Conservation (phyloP, 129 eudicot species). For the Saussurea involucrata region DNA sequence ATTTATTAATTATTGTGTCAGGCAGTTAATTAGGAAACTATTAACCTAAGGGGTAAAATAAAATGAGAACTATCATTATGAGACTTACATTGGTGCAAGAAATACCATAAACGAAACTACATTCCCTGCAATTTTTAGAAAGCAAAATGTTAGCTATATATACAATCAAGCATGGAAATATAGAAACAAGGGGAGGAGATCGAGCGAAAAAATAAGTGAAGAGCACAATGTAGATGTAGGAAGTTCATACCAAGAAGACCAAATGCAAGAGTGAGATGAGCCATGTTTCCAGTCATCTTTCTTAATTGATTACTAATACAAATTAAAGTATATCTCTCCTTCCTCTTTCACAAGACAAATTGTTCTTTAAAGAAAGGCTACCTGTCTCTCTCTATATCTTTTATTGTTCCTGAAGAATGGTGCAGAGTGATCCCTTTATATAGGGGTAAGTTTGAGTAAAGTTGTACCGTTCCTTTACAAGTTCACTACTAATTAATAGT, state of each 20-base stretch:
- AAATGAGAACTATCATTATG: neutral
- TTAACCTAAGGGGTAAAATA: neutral
- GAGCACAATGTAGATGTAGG: neutral
- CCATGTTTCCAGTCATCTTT: slow-evolving; percentile 19
- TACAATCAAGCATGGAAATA: neutral
- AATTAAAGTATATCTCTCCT: too few species aligned
- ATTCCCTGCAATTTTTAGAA: slow-evolving; percentile 31
- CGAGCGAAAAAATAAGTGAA: neutral
- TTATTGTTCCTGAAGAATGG: neutral
- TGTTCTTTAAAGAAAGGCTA: neutral
- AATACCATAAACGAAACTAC: slow-evolving; percentile 56
- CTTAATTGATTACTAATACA: neutral
- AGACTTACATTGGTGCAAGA: slow-evolving; percentile 60
- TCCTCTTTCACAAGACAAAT: neutral
- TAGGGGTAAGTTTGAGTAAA: neutral
- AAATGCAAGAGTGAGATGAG: slow-evolving; percentile 35
- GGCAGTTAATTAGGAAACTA: neutral
- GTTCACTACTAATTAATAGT: too few species aligned
- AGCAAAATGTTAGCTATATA: neutral
- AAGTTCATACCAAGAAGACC: slow-evolving; percentile 34
- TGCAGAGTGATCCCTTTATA: neutral
- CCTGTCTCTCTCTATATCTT: neutral
- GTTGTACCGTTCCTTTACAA: too few species aligned
- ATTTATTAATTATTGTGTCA: neutral
- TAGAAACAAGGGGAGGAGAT: neutral